Percentiles rank a stretch among this genome's conserved stretches.
Evolutionary conservation across 768 basidiomycete genomes (phyloP).

Genomic region (Rhizopogon sp.): DNA sequence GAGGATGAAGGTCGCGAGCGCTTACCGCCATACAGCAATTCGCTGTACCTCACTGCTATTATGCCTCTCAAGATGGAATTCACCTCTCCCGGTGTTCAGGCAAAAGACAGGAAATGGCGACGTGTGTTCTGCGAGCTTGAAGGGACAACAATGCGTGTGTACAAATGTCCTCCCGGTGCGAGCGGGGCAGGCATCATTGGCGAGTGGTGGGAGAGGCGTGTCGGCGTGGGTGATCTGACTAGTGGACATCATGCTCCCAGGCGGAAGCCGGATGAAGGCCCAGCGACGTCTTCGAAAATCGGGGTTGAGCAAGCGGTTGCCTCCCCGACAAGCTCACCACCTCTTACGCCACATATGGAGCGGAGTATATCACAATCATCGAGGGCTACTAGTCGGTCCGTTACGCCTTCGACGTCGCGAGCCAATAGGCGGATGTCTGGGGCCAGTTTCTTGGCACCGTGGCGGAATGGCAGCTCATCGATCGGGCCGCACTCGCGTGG

Average conservation of each 20-base stretch:
- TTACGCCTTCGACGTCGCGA: conserved; percentile 12
- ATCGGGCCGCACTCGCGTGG: conserved; percentile 6
- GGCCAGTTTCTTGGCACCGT: conserved; percentile 23
- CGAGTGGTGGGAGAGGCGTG: conserved; percentile 75
- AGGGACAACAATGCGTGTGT: conserved; percentile 85
- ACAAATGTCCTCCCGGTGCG: conserved; percentile 41
- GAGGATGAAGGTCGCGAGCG: conserved; percentile 75
- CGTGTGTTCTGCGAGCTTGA: conserved; percentile 84
- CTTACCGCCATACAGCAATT: conserved; percentile 79
- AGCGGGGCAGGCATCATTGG: conserved; percentile 51
- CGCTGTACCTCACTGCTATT: conserved; percentile 71
- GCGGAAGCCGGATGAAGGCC: conserved; percentile 21
- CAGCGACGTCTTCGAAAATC: conserved; percentile 12
- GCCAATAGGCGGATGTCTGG: conserved; percentile 21
- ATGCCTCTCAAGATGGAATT: conserved; percentile 97
- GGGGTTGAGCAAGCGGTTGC: conserved; percentile 10
- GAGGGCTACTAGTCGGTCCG: conserved; percentile 8
- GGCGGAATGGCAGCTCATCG: conserved; percentile 10
- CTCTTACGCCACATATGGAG: conserved; percentile 1
- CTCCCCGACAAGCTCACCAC: conserved; percentile 5
- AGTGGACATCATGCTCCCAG: conserved; percentile 21
- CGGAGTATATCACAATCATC: conserved; percentile 23
- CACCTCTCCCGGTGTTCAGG: conserved; percentile 73
- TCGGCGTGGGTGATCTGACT: conserved; percentile 65
- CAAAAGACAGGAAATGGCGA: conserved; percentile 90